These are phyloP conservation scores for Wallacemonas collosoma DNA, from an alignment of 208 protist species.

Conservation along the genomic window DNA sequence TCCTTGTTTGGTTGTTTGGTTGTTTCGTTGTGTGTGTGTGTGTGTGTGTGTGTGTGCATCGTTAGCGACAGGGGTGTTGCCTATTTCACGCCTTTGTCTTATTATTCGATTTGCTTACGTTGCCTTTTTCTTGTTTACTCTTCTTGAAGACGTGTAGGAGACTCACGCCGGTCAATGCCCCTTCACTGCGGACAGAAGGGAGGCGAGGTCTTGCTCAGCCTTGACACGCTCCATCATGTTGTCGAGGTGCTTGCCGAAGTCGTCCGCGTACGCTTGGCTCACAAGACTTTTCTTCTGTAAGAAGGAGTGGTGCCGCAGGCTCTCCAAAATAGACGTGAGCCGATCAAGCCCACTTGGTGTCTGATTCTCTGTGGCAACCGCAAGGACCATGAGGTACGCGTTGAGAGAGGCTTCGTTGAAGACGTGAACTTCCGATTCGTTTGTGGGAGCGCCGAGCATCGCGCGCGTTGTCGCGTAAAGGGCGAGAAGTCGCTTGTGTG, in stretches of 20 bases:
- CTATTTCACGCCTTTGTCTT: too few species aligned
- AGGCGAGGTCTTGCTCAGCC: conserved; percentile 75
- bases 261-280: conserved; percentile 47
- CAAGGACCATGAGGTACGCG: conserved; percentile 80
- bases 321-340: conserved; percentile 71
- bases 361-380: conserved; percentile 69
- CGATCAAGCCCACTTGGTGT: conserved; percentile 70
- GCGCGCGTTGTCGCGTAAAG: conserved; percentile 79
- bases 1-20: too few species aligned
- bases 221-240: conserved; percentile 63
- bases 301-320: conserved; percentile 61
- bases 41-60: too few species aligned
- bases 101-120: too few species aligned
- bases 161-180: neutral
- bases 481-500: conserved; percentile 79
- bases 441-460: conserved; percentile 50
- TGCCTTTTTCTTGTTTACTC: too few species aligned
- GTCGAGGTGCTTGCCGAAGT: conserved; percentile 65
- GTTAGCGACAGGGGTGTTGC: too few species aligned
- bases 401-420: conserved; percentile 69
- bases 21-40: too few species aligned
- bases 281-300: conserved; percentile 60
- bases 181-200: conserved; percentile 32
- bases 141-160: too few species aligned
- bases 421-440: conserved; percentile 34